A percentile compares a stretch with the other conserved stretches of the same genome.
Conservation (phyloP, 805 yeast genomes). For the Wickerhamiella shivajii region DNA sequence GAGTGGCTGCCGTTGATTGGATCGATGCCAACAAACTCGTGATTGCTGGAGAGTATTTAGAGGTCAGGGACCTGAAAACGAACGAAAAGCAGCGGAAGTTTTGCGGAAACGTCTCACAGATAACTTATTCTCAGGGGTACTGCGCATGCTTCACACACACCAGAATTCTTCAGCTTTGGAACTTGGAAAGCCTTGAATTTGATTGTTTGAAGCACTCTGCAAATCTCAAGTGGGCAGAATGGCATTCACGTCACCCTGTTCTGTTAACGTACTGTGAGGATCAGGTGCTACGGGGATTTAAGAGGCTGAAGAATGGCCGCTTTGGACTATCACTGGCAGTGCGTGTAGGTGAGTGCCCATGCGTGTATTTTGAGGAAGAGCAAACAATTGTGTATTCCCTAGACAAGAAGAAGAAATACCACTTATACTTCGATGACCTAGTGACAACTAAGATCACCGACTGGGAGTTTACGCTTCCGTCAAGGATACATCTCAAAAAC, state of each 20-base stretch:
- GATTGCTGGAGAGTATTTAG: slow-evolving; percentile 27
- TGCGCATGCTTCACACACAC: slow-evolving; percentile 53
- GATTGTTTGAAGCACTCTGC: slow-evolving; percentile 52
- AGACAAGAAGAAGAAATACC: not conserved
- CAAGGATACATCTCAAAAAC: not conserved
- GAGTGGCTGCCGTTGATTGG: slow-evolving; percentile 41
- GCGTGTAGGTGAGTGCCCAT: not conserved
- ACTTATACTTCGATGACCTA: no score
- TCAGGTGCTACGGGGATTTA: slow-evolving; percentile 39
- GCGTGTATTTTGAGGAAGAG: not conserved
- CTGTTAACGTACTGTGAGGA: slow-evolving; percentile 56
- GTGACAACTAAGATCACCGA: no score
- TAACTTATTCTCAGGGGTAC: slow-evolving; percentile 42
- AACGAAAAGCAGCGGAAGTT: not conserved
- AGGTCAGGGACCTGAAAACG: slow-evolving; percentile 18
- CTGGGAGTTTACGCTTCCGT: no score
- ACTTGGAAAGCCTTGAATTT: slow-evolving; percentile 55
- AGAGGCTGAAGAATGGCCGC: not conserved
- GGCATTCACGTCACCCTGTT: slow-evolving; percentile 39
- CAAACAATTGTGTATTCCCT: not conserved
- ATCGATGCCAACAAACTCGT: slow-evolving; percentile 37
- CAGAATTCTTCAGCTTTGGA: slow-evolving; percentile 62
- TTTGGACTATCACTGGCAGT: not conserved
- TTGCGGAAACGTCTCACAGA: not conserved
- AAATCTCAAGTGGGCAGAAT: slow-evolving; percentile 40